A percentile compares a stretch with the other conserved stretches of the same genome.
phyloP scores from a whole-genome alignment of 139 green algal species.

The Tetraselmis chui region DNA sequence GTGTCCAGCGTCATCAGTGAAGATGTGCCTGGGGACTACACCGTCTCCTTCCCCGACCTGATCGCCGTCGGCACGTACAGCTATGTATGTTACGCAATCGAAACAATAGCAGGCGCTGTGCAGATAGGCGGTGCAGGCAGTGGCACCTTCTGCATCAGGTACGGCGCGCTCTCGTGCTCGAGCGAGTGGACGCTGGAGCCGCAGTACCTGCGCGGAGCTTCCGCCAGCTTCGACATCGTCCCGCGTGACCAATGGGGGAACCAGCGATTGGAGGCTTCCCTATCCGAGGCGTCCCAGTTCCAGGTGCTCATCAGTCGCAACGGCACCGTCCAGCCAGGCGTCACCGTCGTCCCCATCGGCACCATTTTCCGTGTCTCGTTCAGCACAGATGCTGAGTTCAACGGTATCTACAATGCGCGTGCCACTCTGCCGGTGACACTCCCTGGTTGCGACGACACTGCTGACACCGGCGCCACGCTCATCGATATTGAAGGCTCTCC shows the following conservation, averaged over 20 bases:
- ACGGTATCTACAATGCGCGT: not conserved
- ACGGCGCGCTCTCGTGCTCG: not conserved
- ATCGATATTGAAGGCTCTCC: not conserved
- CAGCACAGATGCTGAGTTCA: not conserved
- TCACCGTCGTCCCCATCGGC: not conserved
- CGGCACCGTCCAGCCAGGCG: not conserved
- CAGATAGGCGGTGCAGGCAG: not conserved
- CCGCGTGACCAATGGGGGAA: not conserved
- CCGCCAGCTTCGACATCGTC: not conserved
- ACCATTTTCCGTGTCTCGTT: not conserved
- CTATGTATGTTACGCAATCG: not conserved
- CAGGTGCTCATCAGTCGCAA: not conserved
- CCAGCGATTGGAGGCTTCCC: not conserved
- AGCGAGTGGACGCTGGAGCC: not conserved
- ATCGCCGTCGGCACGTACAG: not conserved
- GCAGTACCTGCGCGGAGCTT: not conserved
- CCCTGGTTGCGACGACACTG: not conserved
- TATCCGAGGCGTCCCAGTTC: not conserved
- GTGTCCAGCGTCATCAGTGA: not conserved
- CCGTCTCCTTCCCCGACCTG: not conserved
- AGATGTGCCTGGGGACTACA: not conserved
- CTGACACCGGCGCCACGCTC: not conserved
- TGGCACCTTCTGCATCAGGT: not conserved
- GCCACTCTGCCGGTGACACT: not conserved
- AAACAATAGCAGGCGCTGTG: not conserved